These are phyloP conservation scores for Zychaea mexicana DNA, from an alignment of 371 early-diverging fungal genomes.

Conservation along the genomic window DNA sequence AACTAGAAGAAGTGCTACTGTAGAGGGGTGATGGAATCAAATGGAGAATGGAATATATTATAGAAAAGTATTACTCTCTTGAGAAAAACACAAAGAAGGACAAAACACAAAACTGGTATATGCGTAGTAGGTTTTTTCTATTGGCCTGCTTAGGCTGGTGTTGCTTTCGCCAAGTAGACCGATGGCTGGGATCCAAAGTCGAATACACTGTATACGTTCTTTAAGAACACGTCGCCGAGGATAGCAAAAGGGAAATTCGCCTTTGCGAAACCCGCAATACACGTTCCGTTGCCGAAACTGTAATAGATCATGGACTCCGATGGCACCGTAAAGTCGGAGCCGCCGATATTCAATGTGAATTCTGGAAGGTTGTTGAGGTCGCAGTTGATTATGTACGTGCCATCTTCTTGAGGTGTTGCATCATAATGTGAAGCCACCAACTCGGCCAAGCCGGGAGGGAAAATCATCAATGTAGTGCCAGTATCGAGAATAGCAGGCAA, in stretches of 20 bases:
- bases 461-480: constrained; percentile 38
- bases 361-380: constrained; percentile 13
- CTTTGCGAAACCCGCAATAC: constrained; percentile 30
- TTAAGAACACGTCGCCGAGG: constrained; percentile 51
- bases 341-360: constrained; percentile 21
- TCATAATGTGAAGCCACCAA: constrained; percentile 20
- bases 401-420: constrained; percentile 26
- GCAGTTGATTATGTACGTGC: constrained; percentile 29
- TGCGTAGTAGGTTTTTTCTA: no score
- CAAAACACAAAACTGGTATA: no score
- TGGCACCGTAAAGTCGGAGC: constrained; percentile 19
- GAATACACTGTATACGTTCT: constrained; percentile 52
- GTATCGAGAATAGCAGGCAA: constrained; percentile 60
- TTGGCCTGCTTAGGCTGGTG: no score
- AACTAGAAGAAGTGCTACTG: background rate
- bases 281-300: constrained; percentile 3
- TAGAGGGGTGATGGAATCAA: no score
- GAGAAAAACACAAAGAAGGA: no score
- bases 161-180: constrained; percentile 25
- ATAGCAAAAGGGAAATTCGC: constrained; percentile 33
- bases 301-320: constrained; percentile 25
- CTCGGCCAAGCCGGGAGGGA: constrained; percentile 20
- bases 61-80: no score
- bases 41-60: no score
- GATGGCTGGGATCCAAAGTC: constrained; percentile 23